Conservation (phyloP, 2,329 filamentous ascomycete species). For the Arachnomyces sp. region DNA sequence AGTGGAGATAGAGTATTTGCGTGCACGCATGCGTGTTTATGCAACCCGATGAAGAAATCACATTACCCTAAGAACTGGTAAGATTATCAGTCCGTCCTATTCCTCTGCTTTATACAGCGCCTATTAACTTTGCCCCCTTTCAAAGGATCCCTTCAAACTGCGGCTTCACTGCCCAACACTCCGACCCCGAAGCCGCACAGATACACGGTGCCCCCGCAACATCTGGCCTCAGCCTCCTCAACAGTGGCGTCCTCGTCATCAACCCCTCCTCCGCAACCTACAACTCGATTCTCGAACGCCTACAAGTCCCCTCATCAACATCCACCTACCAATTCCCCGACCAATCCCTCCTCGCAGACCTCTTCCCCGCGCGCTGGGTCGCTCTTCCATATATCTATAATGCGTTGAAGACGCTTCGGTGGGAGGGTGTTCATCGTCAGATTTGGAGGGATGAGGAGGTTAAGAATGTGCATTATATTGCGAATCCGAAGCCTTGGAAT, state of each 20-base stretch:
- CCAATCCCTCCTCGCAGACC: conserved; percentile 49
- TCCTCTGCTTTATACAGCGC: not conserved
- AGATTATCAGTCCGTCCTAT: conserved; percentile 7
- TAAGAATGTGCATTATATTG: conserved; percentile 56
- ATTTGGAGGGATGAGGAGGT: conserved; percentile 55
- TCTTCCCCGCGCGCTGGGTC: conserved; percentile 52
- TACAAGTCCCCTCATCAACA: conserved; percentile 38
- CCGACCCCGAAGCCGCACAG: conserved; percentile 43
- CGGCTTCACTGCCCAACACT: conserved; percentile 53
- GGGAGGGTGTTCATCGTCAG: conserved; percentile 46
- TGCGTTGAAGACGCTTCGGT: conserved; percentile 51
- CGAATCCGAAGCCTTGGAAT: conserved; percentile 57
- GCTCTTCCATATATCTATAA: conserved; percentile 54
- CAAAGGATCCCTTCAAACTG: conserved; percentile 49
- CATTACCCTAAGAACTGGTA: conserved; percentile 73
- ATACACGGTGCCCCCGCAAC: conserved; percentile 40
- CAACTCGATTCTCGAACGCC: conserved; percentile 41
- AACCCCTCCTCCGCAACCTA: conserved; percentile 48
- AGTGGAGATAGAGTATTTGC: conserved; percentile 63
- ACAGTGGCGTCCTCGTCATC: conserved; percentile 55
- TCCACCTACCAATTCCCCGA: conserved; percentile 52
- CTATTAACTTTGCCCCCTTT: not conserved
- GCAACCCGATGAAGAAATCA: conserved; percentile 68
- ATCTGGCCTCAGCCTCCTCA: conserved; percentile 49
- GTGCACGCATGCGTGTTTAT: conserved; percentile 75